These are phyloP conservation scores for Cantharellus anzutake DNA, from an alignment of 768 basidiomycete genomes.

Conservation along the genomic window DNA sequence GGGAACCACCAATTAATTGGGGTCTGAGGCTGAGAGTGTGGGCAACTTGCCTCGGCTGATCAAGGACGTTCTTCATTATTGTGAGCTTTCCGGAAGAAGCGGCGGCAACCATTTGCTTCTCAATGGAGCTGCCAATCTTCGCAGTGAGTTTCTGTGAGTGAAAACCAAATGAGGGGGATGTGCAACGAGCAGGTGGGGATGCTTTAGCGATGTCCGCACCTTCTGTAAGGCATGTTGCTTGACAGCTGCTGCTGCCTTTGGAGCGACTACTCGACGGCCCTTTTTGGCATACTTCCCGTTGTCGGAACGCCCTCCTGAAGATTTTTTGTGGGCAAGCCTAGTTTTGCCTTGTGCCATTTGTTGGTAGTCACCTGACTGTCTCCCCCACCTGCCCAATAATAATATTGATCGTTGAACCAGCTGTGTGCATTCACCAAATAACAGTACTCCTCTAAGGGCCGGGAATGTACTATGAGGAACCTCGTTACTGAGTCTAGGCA, in stretches of 20 bases:
- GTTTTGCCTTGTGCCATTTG: slow-evolving; percentile 70
- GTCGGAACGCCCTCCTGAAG: slow-evolving; percentile 36
- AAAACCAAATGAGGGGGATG: neutral
- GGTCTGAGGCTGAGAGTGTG: too few species aligned
- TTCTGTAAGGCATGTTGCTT: slow-evolving; percentile 64
- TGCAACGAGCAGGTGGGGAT: slow-evolving; percentile 5
- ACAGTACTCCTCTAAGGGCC: too few species aligned
- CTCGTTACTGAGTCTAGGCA: too few species aligned
- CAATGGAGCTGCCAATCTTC: slow-evolving; percentile 84
- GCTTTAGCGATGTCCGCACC: slow-evolving; percentile 22
- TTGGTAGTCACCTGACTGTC: neutral
- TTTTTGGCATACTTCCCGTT: slow-evolving; percentile 55
- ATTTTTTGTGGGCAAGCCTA: slow-evolving; percentile 51
- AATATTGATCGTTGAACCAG: too few species aligned
- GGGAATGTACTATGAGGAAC: too few species aligned
- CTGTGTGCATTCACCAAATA: too few species aligned
- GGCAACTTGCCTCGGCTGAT: neutral
- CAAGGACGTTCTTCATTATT: slow-evolving; percentile 56
- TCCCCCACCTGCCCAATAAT: too few species aligned
- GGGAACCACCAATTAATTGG: neutral
- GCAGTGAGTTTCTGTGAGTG: slow-evolving; percentile 54
- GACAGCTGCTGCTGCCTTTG: slow-evolving; percentile 58
- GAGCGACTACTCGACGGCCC: slow-evolving; percentile 56
- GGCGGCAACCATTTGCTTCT: slow-evolving; percentile 75
- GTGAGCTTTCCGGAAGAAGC: slow-evolving; percentile 80